Percentiles rank a stretch among this genome's conserved stretches.
phyloP scores from a whole-genome alignment of 768 basidiomycete genomes.

The Tephrocybe sp. region DNA sequence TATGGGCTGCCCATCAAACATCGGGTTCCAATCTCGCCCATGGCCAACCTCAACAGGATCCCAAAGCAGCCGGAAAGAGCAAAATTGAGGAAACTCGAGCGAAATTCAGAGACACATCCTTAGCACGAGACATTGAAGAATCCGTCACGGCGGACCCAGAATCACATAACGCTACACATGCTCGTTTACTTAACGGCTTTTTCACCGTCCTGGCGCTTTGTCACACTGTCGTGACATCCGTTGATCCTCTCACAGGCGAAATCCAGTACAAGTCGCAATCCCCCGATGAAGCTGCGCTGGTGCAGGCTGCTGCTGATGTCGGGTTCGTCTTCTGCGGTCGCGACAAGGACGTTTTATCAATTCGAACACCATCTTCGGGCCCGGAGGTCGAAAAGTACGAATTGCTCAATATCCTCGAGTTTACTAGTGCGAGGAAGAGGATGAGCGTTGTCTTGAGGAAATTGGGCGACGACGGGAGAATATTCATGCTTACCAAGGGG shows the following conservation, averaged over 20 bases:
- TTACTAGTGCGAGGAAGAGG: conserved; percentile 87
- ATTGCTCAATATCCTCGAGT: conserved; percentile 89
- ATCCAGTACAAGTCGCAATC: conserved; percentile 94
- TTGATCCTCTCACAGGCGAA: conserved; percentile 63
- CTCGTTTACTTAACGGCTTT: conserved; percentile 76
- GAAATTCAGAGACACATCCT: conserved; percentile 54
- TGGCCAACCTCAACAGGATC: conserved; percentile 1
- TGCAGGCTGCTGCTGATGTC: conserved; percentile 93
- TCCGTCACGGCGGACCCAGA: conserved; percentile 49
- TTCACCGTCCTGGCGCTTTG: conserved; percentile 90
- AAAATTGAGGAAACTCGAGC: conserved; percentile 13
- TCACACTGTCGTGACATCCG: conserved; percentile 84
- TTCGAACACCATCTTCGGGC: conserved; percentile 72
- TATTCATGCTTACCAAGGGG: conserved; percentile 83
- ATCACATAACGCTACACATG: conserved; percentile 50
- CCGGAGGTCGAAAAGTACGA: conserved; percentile 74
- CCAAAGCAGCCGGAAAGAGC: neutral
- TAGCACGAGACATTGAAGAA: conserved; percentile 62
- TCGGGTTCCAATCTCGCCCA: conserved; percentile 19
- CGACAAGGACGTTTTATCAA: conserved; percentile 70
- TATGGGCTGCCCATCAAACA: conserved; percentile 21
- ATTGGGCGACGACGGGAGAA: conserved; percentile 51
- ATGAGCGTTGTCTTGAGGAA: conserved; percentile 91
- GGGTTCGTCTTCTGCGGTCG: conserved; percentile 91
- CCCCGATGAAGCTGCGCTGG: conserved; percentile 96